Evolutionary conservation across 2,329 filamentous ascomycete species (phyloP).

Genomic region (Fusarium mangiferae): DNA sequence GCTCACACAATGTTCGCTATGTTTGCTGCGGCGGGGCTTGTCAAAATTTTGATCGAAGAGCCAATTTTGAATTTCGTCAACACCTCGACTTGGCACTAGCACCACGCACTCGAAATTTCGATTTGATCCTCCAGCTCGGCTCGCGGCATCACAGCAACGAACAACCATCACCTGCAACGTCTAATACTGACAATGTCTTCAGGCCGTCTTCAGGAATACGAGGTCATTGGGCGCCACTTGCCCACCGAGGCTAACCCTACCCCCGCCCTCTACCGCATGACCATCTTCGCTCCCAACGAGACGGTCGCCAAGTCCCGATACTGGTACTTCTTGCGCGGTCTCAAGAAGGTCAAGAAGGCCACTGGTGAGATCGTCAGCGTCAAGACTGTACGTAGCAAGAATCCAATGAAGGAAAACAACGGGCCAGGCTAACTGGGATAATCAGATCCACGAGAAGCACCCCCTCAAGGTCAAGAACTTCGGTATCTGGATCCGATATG

Average conservation of each 20-base stretch:
- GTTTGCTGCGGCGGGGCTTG: background rate
- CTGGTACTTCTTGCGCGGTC: conserved; percentile 99
- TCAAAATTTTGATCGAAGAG: background rate
- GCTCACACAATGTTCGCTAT: background rate
- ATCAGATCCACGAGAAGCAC: conserved; percentile 98
- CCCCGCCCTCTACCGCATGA: conserved; percentile 99
- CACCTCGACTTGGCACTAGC: background rate
- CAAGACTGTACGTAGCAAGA: conserved; percentile 80
- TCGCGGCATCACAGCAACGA: conserved; percentile 21
- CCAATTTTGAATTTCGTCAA: conserved; percentile 23
- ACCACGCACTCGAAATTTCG: conserved; percentile 14
- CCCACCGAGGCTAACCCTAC: conserved; percentile 96
- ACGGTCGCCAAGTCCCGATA: conserved; percentile 99
- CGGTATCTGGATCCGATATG: conserved; percentile 99
- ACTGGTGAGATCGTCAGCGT: conserved; percentile 98
- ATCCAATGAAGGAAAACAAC: background rate
- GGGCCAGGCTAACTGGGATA: background rate
- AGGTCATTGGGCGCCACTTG: conserved; percentile 99
- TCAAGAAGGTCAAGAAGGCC: conserved; percentile 99
- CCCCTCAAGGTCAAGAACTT: conserved; percentile 99
- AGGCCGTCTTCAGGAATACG: conserved; percentile 99
- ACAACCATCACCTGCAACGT: background rate
- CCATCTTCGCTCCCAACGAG: conserved; percentile 97
- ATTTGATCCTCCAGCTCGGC: conserved; percentile 14
- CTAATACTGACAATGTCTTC: conserved; percentile 49